phyloP scores from a whole-genome alignment of 371 early-diverging fungal genomes.

The Rhizomucor miehei region DNA sequence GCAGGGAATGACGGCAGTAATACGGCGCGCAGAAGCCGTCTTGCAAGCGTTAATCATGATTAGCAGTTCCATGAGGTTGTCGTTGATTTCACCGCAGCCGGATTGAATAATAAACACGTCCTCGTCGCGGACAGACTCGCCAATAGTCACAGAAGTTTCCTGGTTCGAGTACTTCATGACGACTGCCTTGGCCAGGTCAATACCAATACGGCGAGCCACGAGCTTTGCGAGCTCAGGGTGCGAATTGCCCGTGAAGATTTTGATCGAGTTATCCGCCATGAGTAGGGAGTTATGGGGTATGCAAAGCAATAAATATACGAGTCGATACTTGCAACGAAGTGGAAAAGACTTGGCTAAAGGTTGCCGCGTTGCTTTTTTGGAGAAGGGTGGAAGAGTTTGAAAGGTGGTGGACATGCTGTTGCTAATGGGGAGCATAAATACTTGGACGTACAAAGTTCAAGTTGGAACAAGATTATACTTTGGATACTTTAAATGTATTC shows the following conservation, averaged over 20 bases:
- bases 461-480: too few relatives aligned
- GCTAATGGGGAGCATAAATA: too few relatives aligned
- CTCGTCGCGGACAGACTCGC: slow-evolving; percentile 95
- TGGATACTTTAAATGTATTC: too few relatives aligned
- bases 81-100: slow-evolving; percentile 90
- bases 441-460: too few relatives aligned
- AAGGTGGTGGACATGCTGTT: too few relatives aligned
- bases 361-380: too few relatives aligned
- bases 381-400: too few relatives aligned
- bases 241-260: slow-evolving; percentile 96
- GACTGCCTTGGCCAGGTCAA: slow-evolving; percentile 85
- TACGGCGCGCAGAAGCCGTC: slow-evolving; percentile 89
- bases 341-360: not conserved
- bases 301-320: not conserved
- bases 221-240: slow-evolving; percentile 90
- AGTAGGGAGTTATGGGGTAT: slow-evolving; percentile 3
- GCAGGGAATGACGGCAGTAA: slow-evolving; percentile 97
- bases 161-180: slow-evolving; percentile 96
- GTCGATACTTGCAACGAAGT: not conserved
- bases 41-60: slow-evolving; percentile 97
- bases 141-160: slow-evolving; percentile 94
- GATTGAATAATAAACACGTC: slow-evolving; percentile 91
- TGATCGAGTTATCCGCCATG: slow-evolving; percentile 65
- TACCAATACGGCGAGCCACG: slow-evolving; percentile 86
- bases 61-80: slow-evolving; percentile 94